Conservation (phyloP, 2,329 filamentous ascomycete genomes). For the Lasiodiplodia sp. region DNA sequence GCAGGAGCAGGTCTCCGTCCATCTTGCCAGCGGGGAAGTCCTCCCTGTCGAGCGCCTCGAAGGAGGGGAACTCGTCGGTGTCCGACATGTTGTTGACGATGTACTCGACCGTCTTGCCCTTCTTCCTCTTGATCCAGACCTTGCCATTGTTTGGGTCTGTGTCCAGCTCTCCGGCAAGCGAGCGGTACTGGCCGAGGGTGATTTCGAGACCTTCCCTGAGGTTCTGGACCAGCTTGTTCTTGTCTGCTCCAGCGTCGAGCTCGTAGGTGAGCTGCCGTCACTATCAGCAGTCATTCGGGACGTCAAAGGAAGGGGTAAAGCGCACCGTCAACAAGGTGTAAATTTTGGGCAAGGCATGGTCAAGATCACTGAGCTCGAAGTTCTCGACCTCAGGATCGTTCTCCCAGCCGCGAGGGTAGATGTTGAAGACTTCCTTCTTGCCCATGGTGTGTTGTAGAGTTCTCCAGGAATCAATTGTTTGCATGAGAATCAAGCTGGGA, state of each 20-base stretch:
- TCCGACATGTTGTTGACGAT: conserved; percentile 31
- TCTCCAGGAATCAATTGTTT: background rate
- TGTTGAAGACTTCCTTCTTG: conserved; percentile 1
- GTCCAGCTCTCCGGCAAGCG: conserved; percentile 32
- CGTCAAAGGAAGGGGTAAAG: background rate
- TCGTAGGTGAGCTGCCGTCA: conserved; percentile 35
- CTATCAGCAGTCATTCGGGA: background rate
- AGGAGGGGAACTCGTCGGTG: conserved; percentile 33
- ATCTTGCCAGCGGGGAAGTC: conserved; percentile 33
- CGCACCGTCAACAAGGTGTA: conserved; percentile 13
- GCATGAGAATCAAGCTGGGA: background rate
- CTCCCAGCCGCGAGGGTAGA: conserved; percentile 2
- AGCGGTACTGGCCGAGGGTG: conserved; percentile 34
- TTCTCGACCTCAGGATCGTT: conserved; percentile 6
- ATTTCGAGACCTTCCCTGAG: conserved; percentile 34
- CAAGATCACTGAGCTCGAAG: conserved; percentile 22
- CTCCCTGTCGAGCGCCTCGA: conserved; percentile 32
- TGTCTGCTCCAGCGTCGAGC: conserved; percentile 13
- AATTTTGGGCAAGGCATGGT: conserved; percentile 16
- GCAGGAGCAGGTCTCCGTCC: conserved; percentile 29
- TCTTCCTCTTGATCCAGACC: conserved; percentile 35
- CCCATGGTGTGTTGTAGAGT: background rate
- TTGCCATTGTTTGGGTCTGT: conserved; percentile 32
- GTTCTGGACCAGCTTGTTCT: conserved; percentile 30
- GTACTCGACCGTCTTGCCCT: conserved; percentile 31